Base-by-base conservation (phyloP, 768 basidiomycete genomes). In the Suillus tomentosus region DNA sequence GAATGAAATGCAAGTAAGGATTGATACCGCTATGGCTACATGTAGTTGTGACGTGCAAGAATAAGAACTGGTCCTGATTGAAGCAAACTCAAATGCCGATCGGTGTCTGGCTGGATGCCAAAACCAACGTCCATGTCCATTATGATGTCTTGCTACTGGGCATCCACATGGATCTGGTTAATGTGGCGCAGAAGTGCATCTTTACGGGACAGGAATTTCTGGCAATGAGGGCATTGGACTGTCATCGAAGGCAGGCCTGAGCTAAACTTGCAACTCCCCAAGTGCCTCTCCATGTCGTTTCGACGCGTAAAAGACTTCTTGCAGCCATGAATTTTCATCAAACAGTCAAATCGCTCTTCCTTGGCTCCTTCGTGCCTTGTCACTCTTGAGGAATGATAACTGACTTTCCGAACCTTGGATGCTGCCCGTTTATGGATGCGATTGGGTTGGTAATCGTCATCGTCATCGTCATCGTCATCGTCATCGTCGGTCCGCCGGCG, bases 121-220 rank as follows among this genome's bases (percentile, higher is more conserved):
- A 19, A 54, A 34, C 53, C 34, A 54, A 36, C 19, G 24, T 57
- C 15, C 19, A 57, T 34, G 53, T 54, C 36, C 34, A 24, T 45
- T 6, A 15, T 24, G 24, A 50, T 31, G 13, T 40, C 3, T 60
- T 34, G 31, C 17, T 42, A 60, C 37, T 60, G 31, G 27, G n/a
- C 31, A 39, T 62, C 51, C 1, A 40, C 47, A n/a, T 73, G 73
- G 5, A 66, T 37, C 2, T 70, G 67, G 15, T 60, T 69, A 15
- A 74, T 64, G 40, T 74, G 73, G 1, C 73, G 65, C 34, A 22
- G 36, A 0, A 76, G 71, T 4, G 73, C 74, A 39, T 74, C 73
- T 40, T 63, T 67, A 7, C 73, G 71, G n/a, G 73, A 71, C n/a
- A 74, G 36, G 0, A 37, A 14, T 5, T 60, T 69, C 1, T 71